These are phyloP conservation scores for Osmanthus fragrans DNA, from an alignment of 257 asterid genomes.

Conservation along the genomic window DNA sequence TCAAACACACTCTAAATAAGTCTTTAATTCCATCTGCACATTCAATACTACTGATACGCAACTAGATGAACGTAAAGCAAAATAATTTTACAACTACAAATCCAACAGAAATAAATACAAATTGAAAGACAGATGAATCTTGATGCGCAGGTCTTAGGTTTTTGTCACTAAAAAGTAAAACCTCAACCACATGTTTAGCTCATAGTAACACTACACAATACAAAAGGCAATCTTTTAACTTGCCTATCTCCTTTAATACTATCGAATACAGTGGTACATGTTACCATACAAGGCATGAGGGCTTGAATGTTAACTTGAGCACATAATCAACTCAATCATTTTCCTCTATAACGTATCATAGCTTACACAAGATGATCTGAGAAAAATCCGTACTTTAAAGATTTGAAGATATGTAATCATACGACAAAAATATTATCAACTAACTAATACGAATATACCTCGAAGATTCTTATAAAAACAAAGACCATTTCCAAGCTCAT, in stretches of 20 bases:
- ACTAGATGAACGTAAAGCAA: too few species aligned
- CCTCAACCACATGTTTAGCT: too few species aligned
- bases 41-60: too few species aligned
- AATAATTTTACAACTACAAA: too few species aligned
- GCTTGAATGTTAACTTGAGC: neutral
- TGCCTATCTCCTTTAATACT: neutral
- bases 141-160: too few species aligned
- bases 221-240: neutral
- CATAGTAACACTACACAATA: too few species aligned
- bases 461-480: neutral
- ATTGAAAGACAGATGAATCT: too few species aligned
- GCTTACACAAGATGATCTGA: neutral
- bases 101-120: too few species aligned
- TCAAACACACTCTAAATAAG: too few species aligned
- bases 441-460: neutral
- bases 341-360: neutral
- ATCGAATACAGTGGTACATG: neutral
- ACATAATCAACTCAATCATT: neutral
- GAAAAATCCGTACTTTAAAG: too few species aligned
- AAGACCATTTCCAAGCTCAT: constrained; percentile 20
- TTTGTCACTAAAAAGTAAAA: too few species aligned
- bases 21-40: neutral
- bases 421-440: neutral
- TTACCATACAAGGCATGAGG: neutral
- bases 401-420: too few species aligned